phyloP scores from a whole-genome alignment of 768 basidiomycete species.

The Lactifluus volemus region DNA sequence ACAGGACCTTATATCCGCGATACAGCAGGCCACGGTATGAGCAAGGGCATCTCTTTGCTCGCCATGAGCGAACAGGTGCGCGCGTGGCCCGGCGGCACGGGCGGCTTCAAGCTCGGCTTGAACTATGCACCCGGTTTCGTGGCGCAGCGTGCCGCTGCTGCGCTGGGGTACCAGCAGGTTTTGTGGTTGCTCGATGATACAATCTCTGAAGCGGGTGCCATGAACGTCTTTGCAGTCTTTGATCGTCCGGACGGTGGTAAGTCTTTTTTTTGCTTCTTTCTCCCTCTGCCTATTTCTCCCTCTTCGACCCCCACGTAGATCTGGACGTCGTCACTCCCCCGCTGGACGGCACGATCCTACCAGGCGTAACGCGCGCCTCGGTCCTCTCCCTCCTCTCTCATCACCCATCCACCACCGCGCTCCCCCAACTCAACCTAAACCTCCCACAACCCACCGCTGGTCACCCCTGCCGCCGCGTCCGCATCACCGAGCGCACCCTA shows the following conservation, averaged over 20 bases:
- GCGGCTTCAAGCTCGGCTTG: slow-evolving; percentile 39
- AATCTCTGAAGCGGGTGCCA: slow-evolving; percentile 34
- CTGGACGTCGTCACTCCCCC: slow-evolving; percentile 83
- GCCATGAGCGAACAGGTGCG: slow-evolving; percentile 39
- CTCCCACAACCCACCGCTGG: slow-evolving; percentile 39
- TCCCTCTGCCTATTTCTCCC: slow-evolving; percentile 13
- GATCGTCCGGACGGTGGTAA: slow-evolving; percentile 32
- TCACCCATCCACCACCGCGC: slow-evolving; percentile 35
- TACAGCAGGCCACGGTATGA: background rate
- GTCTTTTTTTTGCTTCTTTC: slow-evolving; percentile 22
- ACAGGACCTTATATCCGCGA: slow-evolving; percentile 42
- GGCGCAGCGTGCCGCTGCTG: slow-evolving; percentile 39
- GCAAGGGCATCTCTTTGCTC: slow-evolving; percentile 30
- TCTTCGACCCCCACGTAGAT: slow-evolving; percentile 29
- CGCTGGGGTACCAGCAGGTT: slow-evolving; percentile 40
- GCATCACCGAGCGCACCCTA: slow-evolving; percentile 37
- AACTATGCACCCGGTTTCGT: slow-evolving; percentile 28
- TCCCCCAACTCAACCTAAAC: slow-evolving; percentile 24
- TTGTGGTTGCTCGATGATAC: slow-evolving; percentile 39
- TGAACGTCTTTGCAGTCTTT: slow-evolving; percentile 44
- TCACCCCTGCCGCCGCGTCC: slow-evolving; percentile 33
- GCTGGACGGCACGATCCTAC: slow-evolving; percentile 85
- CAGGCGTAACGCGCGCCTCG: slow-evolving; percentile 89
- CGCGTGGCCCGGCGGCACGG: slow-evolving; percentile 45
- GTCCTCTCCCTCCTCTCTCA: slow-evolving; percentile 62